Percentiles rank a stretch among this genome's conserved stretches.
These are phyloP conservation scores for Coix lacrymajobi DNA, from an alignment of 176 grass and related monocot species.

Conservation along the genomic window DNA sequence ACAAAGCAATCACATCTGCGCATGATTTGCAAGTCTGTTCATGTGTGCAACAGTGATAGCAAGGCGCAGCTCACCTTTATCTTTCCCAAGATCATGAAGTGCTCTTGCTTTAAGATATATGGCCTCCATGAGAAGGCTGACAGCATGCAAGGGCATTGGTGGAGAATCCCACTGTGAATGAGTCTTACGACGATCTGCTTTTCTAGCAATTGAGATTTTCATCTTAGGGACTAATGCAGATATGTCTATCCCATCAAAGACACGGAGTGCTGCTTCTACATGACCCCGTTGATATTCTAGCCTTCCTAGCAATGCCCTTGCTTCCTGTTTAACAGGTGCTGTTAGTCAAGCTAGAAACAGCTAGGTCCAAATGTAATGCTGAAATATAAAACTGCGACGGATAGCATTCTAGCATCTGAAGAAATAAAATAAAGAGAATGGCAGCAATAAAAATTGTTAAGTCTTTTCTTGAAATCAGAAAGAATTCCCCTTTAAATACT, in stretches of 20 bases:
- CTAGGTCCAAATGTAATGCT: slow-evolving; percentile 5
- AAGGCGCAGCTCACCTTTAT: slow-evolving; percentile 56
- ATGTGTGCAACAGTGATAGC: background rate
- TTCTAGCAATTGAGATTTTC: slow-evolving; percentile 69
- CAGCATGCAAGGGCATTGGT: slow-evolving; percentile 82
- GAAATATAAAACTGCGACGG: background rate
- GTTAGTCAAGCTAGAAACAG: slow-evolving; percentile 11
- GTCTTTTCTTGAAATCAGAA: background rate
- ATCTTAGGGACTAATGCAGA: slow-evolving; percentile 75
- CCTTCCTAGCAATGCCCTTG: slow-evolving; percentile 92
- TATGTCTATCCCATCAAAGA: slow-evolving; percentile 89
- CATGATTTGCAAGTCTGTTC: slow-evolving; percentile 11
- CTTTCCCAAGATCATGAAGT: slow-evolving; percentile 87
- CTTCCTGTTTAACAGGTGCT: slow-evolving; percentile 52
- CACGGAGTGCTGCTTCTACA: slow-evolving; percentile 76
- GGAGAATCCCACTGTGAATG: slow-evolving; percentile 47
- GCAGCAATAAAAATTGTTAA: background rate
- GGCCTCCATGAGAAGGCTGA: slow-evolving; percentile 77
- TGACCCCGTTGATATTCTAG: slow-evolving; percentile 91
- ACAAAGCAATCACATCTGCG: background rate
- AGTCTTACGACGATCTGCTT: slow-evolving; percentile 50
- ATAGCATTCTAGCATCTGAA: background rate
- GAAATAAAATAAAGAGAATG: background rate
- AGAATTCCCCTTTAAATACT: background rate
- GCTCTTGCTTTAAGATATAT: slow-evolving; percentile 90